These are phyloP conservation scores for Anastatica hierochuntica DNA, from an alignment of 345 rosid genomes.

Conservation along the genomic window DNA sequence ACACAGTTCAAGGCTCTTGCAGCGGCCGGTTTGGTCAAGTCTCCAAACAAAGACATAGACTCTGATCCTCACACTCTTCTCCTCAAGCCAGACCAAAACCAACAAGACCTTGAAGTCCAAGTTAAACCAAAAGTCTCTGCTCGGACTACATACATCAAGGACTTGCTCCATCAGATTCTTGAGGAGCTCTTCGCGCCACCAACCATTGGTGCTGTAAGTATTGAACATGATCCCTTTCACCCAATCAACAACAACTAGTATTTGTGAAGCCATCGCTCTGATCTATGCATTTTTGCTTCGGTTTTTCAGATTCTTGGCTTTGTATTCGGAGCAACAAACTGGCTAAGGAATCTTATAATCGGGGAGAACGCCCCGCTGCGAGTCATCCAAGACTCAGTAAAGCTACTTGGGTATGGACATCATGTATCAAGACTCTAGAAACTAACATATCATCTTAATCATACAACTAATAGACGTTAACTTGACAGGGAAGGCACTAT, in stretches of 20 bases:
- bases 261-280: too few species aligned
- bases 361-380: conserved; percentile 66
- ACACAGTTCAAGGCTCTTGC: too few species aligned
- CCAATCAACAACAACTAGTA: not conserved
- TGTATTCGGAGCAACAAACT: conserved; percentile 53
- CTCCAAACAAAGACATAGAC: conserved; percentile 55
- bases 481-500: conserved; percentile 88
- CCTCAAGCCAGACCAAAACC: too few species aligned
- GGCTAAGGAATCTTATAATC: conserved; percentile 66
- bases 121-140: too few species aligned
- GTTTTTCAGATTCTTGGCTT: conserved; percentile 60
- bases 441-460: too few species aligned
- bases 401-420: conserved; percentile 69
- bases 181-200: conserved; percentile 87
- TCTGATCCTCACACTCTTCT: too few species aligned
- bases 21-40: too few species aligned
- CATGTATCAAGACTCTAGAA: too few species aligned
- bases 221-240: too few species aligned
- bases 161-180: conserved; percentile 34
- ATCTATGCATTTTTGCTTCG: conserved; percentile 7
- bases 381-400: conserved; percentile 61
- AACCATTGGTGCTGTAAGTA: conserved; percentile 75
- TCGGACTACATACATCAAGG: too few species aligned
- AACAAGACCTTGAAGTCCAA: too few species aligned
- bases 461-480: too few species aligned